Conservation (phyloP, 129 eudicot genomes). For the Tagetes patula region DNA sequence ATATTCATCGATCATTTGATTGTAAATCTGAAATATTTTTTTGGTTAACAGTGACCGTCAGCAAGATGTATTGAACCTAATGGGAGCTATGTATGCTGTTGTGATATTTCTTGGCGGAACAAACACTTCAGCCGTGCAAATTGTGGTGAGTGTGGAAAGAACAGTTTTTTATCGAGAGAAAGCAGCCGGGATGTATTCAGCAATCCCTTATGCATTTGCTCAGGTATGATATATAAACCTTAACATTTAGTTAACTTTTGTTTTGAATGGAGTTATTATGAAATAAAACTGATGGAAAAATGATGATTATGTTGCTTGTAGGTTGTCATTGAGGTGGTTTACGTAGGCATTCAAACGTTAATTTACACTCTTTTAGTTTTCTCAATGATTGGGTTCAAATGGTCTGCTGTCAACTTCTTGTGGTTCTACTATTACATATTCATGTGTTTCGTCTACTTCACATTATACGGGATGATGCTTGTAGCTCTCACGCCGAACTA, state of each 20-base stretch:
- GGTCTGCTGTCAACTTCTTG: conserved; percentile 52
- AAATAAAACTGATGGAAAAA: too few species aligned
- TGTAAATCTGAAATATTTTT: not conserved
- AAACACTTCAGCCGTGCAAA: conserved; percentile 44
- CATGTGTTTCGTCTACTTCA: conserved; percentile 53
- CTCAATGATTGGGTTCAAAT: conserved; percentile 60
- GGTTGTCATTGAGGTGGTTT: conserved; percentile 60
- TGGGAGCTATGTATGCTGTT: conserved; percentile 62
- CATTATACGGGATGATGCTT: conserved; percentile 71
- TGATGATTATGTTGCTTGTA: conserved; percentile 8
- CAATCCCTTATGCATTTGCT: conserved; percentile 59
- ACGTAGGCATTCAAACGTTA: conserved; percentile 47
- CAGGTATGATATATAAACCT: conserved; percentile 31
- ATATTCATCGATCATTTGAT: not conserved
- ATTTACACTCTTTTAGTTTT: conserved; percentile 52
- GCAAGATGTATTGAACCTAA: conserved; percentile 51
- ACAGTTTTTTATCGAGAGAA: conserved; percentile 57
- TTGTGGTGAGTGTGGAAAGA: conserved; percentile 51
- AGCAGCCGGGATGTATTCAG: conserved; percentile 68
- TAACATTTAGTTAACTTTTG: too few species aligned
- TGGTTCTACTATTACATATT: conserved; percentile 50
- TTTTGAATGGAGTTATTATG: too few species aligned
- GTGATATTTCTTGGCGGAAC: conserved; percentile 64
- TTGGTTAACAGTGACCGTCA: conserved; percentile 35
- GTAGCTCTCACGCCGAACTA: conserved; percentile 63